Base-by-base conservation (phyloP, 305 asterid genomes). In the Fraxinus nigra region DNA sequence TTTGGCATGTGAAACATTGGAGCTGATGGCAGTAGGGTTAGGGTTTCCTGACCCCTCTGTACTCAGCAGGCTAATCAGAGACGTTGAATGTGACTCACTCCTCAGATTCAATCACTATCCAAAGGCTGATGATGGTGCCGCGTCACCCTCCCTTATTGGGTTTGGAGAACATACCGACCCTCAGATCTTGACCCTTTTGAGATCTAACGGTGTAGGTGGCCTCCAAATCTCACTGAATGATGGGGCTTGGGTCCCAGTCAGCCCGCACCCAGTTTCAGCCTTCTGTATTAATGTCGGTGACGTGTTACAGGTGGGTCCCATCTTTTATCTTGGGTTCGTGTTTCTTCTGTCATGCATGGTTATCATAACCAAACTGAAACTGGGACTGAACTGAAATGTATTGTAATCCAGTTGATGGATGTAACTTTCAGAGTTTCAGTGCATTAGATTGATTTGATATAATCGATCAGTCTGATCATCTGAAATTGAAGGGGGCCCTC, bases 121-220 rank as follows among this genome's bases (percentile, higher is more conserved):
- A 0, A 78, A 92, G 0, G 4, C 81, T 26, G 65, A 76, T 18
- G 78, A 75, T 73, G 65, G 30, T 16, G 76, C 79, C 77, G 78
- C 85, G 67, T 87, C 89, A 28, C 56, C 87, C 1, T 22, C 86
- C 14, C 81, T 33, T 78, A 80, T 92, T 78, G 98, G 97, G 0
- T 92, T 94, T 59, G 98, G 98, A 56, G 98, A 91, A 88, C 98
- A 94, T 43, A 92, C 97, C 5, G 98, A 94, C 89, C 98, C 98
- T 89, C 98, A 91, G 89, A 94, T 94, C 85, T 56, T 94, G 84
- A 94, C 98, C 72, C 75, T 92, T 0, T 83, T 94, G 51, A 86
- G 90, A 90, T 94, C 97, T 84, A 94, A 92, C 87, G 92, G 74
- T 1, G 98, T 90, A 0, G 81, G 79, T 3, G 98, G 98, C 46